phyloP scores from a whole-genome alignment of 495 filamentous ascomycete species.

The Astrothelium macrocarpum region DNA sequence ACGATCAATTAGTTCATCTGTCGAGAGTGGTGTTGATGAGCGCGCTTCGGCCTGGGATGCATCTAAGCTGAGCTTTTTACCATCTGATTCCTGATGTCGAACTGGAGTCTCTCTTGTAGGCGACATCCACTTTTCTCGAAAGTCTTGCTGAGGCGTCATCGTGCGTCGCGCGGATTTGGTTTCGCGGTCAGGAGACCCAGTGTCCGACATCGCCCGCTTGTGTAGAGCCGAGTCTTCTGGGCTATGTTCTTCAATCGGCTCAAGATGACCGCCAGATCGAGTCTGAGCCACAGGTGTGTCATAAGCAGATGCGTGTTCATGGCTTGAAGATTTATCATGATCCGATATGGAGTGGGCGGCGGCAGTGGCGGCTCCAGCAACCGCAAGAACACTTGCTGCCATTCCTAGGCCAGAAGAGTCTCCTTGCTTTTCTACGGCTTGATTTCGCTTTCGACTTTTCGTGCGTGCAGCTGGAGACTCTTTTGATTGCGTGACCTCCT shows the following conservation, averaged over 20 bases:
- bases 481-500: background rate
- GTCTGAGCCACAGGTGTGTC: background rate
- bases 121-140: background rate
- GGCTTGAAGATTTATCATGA: background rate
- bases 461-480: background rate
- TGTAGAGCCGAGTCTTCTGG: background rate
- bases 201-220: slow-evolving; percentile 1
- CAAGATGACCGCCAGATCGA: slow-evolving; percentile 2
- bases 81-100: background rate
- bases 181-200: slow-evolving; percentile 22
- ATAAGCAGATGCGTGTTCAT: background rate
- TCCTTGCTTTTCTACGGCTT: background rate
- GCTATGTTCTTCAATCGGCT: slow-evolving; percentile 4
- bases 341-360: background rate
- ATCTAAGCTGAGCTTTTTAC: background rate
- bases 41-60: background rate
- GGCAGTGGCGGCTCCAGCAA: background rate
- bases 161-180: background rate
- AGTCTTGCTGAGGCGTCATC: slow-evolving; percentile 11
- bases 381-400: background rate
- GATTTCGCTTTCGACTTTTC: background rate
- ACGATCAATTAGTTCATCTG: slow-evolving; percentile 43
- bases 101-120: background rate
- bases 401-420: background rate
- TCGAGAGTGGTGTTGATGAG: slow-evolving; percentile 31